These are phyloP conservation scores for Reticulascus tulasneorum DNA, from an alignment of 2,329 filamentous ascomycete species.

Conservation along the genomic window DNA sequence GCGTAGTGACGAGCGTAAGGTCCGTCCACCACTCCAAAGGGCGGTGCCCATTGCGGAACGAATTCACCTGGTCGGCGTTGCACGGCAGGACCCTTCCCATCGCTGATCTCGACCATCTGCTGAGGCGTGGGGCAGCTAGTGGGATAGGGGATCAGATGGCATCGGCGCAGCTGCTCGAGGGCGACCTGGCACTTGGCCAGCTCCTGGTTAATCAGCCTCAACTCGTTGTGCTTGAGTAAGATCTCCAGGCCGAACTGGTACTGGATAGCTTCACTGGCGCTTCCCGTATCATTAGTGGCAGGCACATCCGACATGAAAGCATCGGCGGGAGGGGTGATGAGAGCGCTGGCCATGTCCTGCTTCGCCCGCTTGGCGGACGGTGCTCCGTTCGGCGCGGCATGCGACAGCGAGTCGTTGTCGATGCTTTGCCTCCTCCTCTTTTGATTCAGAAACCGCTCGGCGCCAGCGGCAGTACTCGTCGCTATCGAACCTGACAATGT, in stretches of 20 bases:
- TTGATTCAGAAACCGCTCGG: no score
- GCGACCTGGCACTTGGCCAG: slow-evolving; percentile 92
- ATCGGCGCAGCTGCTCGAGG: slow-evolving; percentile 88
- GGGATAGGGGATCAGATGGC: slow-evolving; percentile 87
- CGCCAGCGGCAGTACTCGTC: no score
- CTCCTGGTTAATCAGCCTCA: slow-evolving; percentile 92
- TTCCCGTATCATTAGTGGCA: slow-evolving; percentile 36
- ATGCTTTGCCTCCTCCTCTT: slow-evolving; percentile 36
- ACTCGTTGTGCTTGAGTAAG: slow-evolving; percentile 87
- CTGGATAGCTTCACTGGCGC: slow-evolving; percentile 69
- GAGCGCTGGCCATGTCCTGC: slow-evolving; percentile 14
- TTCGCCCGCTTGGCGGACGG: slow-evolving; percentile 40
- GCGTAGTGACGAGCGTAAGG: slow-evolving; percentile 93
- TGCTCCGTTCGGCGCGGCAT: slow-evolving; percentile 19
- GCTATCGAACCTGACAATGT: no score
- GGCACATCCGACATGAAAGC: slow-evolving; percentile 12
- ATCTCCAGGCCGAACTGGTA: slow-evolving; percentile 90
- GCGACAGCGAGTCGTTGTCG: slow-evolving; percentile 22
- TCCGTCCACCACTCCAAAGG: slow-evolving; percentile 87
- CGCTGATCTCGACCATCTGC: slow-evolving; percentile 66
- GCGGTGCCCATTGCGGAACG: slow-evolving; percentile 73
- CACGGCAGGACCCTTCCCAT: slow-evolving; percentile 70
- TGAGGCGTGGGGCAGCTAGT: slow-evolving; percentile 62
- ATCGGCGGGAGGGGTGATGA: slow-evolving; percentile 4
- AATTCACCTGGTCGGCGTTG: slow-evolving; percentile 57